Conservation (phyloP, 164 flowering plant genomes). For the Vitis rupestris region DNA sequence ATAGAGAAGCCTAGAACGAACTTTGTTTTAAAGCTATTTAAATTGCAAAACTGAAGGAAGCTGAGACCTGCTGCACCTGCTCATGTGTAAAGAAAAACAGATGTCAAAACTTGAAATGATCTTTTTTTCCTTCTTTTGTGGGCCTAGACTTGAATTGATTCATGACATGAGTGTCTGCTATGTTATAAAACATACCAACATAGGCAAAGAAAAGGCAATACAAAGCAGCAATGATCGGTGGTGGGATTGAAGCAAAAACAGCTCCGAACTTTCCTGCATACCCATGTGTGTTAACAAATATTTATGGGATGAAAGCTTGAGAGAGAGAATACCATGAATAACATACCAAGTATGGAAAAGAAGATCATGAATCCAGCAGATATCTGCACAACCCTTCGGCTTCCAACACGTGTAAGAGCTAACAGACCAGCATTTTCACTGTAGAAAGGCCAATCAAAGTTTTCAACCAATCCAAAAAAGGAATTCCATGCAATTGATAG, state of each 20-base stretch:
- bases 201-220: constrained; percentile 81
- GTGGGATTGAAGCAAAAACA: constrained; percentile 76
- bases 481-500: background rate
- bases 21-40: constrained; percentile 76
- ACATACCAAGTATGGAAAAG: constrained; percentile 77
- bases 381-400: constrained; percentile 81
- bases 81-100: background rate
- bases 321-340: background rate
- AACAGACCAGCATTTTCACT: constrained; percentile 82
- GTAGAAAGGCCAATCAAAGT: background rate
- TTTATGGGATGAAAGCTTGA: background rate
- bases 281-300: constrained; percentile 1
- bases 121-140: too few relatives aligned
- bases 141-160: background rate
- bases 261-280: constrained; percentile 76
- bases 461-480: background rate
- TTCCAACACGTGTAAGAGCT: constrained; percentile 85
- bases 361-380: constrained; percentile 79
- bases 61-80: constrained; percentile 75
- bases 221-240: constrained; percentile 64
- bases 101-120: too few relatives aligned
- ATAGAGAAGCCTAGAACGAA: constrained; percentile 78
- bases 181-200: constrained; percentile 55
- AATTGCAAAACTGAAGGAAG: constrained; percentile 83
- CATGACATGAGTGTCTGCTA: background rate